Percentiles rank a stretch among this genome's conserved stretches.
Evolutionary conservation across 495 filamentous ascomycete species (phyloP).

Genomic region (Neurospora terricola): DNA sequence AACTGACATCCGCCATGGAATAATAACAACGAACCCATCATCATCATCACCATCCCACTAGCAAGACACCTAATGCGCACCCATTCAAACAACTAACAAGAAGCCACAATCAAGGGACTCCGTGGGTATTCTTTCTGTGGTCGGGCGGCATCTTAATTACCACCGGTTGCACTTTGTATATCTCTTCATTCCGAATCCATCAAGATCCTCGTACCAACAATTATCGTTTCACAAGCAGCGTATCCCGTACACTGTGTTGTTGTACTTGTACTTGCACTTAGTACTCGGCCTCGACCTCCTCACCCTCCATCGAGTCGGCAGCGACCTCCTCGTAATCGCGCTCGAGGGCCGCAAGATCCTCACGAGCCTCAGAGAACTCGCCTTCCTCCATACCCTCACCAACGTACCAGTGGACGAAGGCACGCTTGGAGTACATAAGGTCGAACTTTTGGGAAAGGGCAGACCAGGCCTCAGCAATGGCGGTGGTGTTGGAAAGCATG

Average conservation of each 20-base stretch:
- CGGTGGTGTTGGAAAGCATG: constrained; percentile 99
- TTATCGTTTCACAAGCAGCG: neutral
- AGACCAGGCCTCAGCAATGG: constrained; percentile 97
- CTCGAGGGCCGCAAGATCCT: constrained; percentile 95
- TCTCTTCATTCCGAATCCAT: neutral
- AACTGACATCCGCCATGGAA: constrained; percentile 3
- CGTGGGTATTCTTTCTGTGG: neutral
- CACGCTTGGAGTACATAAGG: constrained; percentile 99
- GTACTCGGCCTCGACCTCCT: constrained; percentile 92
- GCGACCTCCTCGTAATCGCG: constrained; percentile 99
- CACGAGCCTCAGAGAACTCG: constrained; percentile 97
- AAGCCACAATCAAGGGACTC: neutral
- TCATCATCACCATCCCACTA: constrained; percentile 4
- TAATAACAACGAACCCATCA: constrained; percentile 7
- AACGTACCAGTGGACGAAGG: constrained; percentile 99
- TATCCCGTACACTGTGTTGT: neutral
- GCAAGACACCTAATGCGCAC: neutral
- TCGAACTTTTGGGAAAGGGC: constrained; percentile 98
- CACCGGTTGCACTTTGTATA: neutral
- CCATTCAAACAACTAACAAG: neutral
- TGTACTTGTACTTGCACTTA: constrained; percentile 32
- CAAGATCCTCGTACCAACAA: neutral
- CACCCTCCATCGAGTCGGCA: constrained; percentile 85
- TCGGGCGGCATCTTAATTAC: neutral
- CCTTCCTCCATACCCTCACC: constrained; percentile 99